Evolutionary conservation across 768 basidiomycete genomes (phyloP).

Genomic region (Pulveroboletus sp.): DNA sequence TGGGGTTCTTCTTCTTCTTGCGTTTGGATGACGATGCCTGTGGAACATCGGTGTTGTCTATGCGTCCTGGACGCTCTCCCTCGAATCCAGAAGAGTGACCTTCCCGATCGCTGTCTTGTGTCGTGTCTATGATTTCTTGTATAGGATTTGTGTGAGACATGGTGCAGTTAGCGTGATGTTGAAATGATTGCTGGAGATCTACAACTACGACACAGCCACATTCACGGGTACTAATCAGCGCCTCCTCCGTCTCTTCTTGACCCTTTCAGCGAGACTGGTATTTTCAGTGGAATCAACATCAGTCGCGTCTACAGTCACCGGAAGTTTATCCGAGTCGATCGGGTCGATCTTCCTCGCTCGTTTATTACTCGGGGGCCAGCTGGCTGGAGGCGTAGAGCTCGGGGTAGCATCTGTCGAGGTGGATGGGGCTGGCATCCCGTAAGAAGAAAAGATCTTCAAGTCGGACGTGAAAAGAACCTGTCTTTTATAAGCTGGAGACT

Average conservation of each 20-base stretch:
- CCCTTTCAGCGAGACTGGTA: slow-evolving; percentile 37
- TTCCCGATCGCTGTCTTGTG: slow-evolving; percentile 34
- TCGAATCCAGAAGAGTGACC: slow-evolving; percentile 30
- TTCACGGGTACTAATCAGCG: not conserved
- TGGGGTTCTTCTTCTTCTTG: slow-evolving; percentile 90
- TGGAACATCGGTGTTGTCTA: slow-evolving; percentile 12
- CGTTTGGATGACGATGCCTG: slow-evolving; percentile 46
- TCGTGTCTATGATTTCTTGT: slow-evolving; percentile 40
- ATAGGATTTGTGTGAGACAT: slow-evolving; percentile 39
- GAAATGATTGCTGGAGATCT: not conserved
- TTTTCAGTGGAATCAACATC: not conserved
- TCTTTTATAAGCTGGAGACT: not conserved
- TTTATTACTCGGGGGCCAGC: slow-evolving; percentile 34
- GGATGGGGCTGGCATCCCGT: slow-evolving; percentile 40
- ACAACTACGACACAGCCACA: slow-evolving; percentile 18
- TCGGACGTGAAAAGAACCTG: slow-evolving; percentile 77
- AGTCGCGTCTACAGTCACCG: not conserved
- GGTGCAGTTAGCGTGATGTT: not conserved
- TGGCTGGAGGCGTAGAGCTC: slow-evolving; percentile 28
- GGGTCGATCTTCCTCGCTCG: slow-evolving; percentile 20
- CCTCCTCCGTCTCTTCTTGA: slow-evolving; percentile 39
- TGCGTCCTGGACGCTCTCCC: slow-evolving; percentile 22
- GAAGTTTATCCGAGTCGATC: slow-evolving; percentile 7
- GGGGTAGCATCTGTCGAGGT: slow-evolving; percentile 8
- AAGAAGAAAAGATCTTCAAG: slow-evolving; percentile 59